Percentiles rank a stretch among this genome's conserved stretches.
Conservation (phyloP, 2,329 filamentous ascomycete species). For the Aspergillus tamarii region DNA sequence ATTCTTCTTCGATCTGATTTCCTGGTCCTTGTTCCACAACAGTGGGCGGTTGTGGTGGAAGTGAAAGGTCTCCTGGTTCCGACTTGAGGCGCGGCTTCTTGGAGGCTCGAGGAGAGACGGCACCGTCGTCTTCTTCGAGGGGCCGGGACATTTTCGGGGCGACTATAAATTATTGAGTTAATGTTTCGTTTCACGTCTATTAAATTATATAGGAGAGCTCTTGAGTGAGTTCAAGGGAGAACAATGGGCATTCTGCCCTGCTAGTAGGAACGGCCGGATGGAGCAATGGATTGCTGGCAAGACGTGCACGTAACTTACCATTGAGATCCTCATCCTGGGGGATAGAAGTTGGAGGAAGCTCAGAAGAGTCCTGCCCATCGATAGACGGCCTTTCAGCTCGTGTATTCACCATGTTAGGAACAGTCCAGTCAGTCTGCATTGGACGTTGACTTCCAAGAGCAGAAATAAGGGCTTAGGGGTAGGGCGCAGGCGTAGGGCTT, state of each 20-base stretch:
- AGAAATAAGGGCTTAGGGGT: constrained; percentile 54
- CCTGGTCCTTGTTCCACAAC: constrained; percentile 31
- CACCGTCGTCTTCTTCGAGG: constrained; percentile 40
- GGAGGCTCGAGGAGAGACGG: constrained; percentile 37
- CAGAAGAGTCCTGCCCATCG: constrained; percentile 32
- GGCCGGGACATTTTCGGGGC: constrained; percentile 36
- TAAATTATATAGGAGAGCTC: background rate
- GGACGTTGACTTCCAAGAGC: constrained; percentile 44
- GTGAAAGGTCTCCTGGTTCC: constrained; percentile 27
- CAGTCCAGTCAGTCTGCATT: constrained; percentile 25
- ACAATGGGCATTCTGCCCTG: background rate
- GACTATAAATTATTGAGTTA: constrained; percentile 18
- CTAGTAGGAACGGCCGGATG: constrained; percentile 1
- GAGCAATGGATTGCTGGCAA: background rate
- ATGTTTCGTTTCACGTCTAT: background rate
- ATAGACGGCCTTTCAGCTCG: constrained; percentile 31
- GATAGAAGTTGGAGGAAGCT: constrained; percentile 34
- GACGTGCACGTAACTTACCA: constrained; percentile 34
- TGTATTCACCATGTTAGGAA: constrained; percentile 38
- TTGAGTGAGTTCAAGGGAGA: background rate
- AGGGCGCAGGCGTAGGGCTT: constrained; percentile 51
- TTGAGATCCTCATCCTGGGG: constrained; percentile 30
- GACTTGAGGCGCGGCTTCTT: constrained; percentile 46
- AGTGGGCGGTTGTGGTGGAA: constrained; percentile 22
- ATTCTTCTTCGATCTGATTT: constrained; percentile 40